These are phyloP conservation scores for Verticillium alfalfae DNA, from an alignment of 2,329 filamentous ascomycete species.

Conservation along the genomic window DNA sequence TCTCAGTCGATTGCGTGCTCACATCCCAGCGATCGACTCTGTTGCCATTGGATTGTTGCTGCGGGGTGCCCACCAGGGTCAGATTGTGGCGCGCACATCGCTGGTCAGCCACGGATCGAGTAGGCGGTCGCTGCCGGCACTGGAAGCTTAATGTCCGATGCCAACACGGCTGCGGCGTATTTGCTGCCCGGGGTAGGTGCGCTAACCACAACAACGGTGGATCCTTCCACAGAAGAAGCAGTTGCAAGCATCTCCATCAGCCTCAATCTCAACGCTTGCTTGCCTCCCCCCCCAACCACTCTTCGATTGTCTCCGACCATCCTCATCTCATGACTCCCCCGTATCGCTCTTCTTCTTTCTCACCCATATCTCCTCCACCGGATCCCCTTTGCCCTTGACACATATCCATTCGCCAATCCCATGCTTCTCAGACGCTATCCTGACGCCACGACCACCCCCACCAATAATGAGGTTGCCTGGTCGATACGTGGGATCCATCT, in stretches of 20 bases:
- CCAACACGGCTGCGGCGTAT: not conserved
- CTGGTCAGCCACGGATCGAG: not conserved
- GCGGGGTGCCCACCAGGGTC: not conserved
- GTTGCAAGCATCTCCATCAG: not conserved
- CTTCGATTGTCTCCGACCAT: not conserved
- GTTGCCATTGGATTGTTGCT: not conserved
- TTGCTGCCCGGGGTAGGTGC: not conserved
- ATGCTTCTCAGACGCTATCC: conserved; percentile 51
- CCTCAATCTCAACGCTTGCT: not conserved
- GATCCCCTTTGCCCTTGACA: conserved; percentile 57
- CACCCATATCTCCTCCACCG: conserved; percentile 63
- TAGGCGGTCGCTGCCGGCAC: not conserved
- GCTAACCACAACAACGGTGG: not conserved
- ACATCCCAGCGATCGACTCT: not conserved
- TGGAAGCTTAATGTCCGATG: not conserved
- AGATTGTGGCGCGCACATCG: not conserved
- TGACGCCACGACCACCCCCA: conserved; percentile 67
- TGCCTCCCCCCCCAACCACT: not conserved
- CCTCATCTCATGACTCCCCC: not conserved
- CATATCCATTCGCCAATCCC: conserved; percentile 72
- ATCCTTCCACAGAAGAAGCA: not conserved
- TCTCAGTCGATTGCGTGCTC: conserved; percentile 1
- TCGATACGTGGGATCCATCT: conserved; percentile 56
- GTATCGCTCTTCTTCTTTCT: conserved; percentile 21
- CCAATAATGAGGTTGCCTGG: conserved; percentile 78